Base-by-base conservation (phyloP, 2,329 filamentous ascomycete genomes). In the Kalmusia sp. region DNA sequence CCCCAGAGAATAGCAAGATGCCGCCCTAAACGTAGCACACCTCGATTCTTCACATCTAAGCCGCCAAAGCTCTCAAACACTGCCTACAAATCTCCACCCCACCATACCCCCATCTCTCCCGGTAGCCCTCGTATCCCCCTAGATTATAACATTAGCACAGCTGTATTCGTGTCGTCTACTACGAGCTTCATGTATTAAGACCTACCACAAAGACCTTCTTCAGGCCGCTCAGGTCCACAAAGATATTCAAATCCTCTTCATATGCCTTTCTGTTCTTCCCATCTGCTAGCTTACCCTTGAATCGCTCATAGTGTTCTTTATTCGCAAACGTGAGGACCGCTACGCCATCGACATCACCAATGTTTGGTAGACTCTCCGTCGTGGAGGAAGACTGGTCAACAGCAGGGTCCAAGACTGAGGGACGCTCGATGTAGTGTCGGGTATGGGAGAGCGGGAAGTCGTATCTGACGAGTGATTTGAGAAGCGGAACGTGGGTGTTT, bases 401-500 rank as follows among this genome's bases (percentile, higher is more conserved):
- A 17, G 43, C 30, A 15, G 38, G 38, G 21, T 28, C 38, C n/a
- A 41, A 9, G 2, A 24, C 12, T 9, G 24, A 1, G 15, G 43
- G 34, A 14, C 58, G 57, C 22, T 66, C 58, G 11, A 65, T 27
- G 37, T 69, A 68, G 53, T 67, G 52, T 14, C 66, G 55, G 17
- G 59, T 62, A 37, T 69, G 58, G 17, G 59, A 57, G 5, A 64
- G 45, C 2, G 66, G 64, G 27, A 62, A 60, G 11, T 54, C 51
- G 30, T 60, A 45, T 5, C 59, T 59, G n/a, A 65, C 55, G 11
- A 62, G 34, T 7, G 51, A 40, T 17, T 65, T 59, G 17, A 68
- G 47, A 25, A 69, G 59, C 3, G 63, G 63, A 12, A 69, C 15
- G 27, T 67, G 61, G 6, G 41, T 55, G 14, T 55, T 60, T 43